Evolutionary conservation across 257 asterid genomes (phyloP), one percentile per base, ranked within the genome.

Genomic region (Rubia yunnanensis): DNA sequence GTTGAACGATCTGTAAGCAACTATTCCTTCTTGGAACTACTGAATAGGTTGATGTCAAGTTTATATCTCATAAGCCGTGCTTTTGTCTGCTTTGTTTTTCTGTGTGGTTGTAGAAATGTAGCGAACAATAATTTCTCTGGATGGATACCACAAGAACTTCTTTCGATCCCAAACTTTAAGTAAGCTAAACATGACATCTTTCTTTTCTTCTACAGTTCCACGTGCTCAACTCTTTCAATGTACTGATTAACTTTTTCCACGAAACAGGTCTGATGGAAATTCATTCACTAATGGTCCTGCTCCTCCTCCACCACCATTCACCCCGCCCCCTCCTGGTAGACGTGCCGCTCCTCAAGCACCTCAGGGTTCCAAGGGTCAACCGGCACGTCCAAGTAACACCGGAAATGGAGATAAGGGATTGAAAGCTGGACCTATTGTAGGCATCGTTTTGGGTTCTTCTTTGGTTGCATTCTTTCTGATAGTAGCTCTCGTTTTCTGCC

Each of bases 231-330:
- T 54, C 66, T 13, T 60, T 41, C 44, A 65, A 76, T 73, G 46
- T 36, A 7, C 35, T 60, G 74, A 67, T 35, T 64, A 54, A 66
- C 63, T 24, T 38, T 70, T 74, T 60, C 49, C 65, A 36, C 70
- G 11, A 65, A 79, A 68, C 88, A 94, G 99, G 75, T 86, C 81
- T 23, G 76, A 68, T 66, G 99, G 99, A 50, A 94, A 94, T 73
- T 44, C 85, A 65, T 94, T 94, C 75, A 57, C 83, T 66, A 88
- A 86, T 75, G 86, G 89, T 67, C 98, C 96, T 10, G 98, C 98
- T 77, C 92, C 97, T 74, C 99, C 95, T 38, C 91, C 96, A 20
- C 98, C 95, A 44, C 95, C 96, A 59, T 83, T 78, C 66, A 80
- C 89, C 67, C 68, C 98, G 35, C 98, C 98, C 58, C 96, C 99